These are phyloP conservation scores for Metschnikowia rubicola DNA, from an alignment of 805 yeast genomes.

Conservation along the genomic window DNA sequence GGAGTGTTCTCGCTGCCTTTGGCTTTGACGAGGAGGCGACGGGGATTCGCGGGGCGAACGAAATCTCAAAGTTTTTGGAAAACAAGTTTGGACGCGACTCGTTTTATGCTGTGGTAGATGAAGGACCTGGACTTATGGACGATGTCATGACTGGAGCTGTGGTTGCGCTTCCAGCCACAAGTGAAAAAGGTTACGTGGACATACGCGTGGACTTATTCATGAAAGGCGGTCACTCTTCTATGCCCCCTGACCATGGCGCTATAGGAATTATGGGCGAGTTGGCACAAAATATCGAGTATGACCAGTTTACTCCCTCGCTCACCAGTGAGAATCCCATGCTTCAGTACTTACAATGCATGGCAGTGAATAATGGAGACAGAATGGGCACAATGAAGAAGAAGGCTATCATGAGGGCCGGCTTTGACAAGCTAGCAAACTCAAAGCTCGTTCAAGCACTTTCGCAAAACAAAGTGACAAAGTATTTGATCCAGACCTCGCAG, in stretches of 20 bases:
- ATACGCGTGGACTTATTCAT: conserved; percentile 40
- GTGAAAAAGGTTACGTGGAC: conserved; percentile 18
- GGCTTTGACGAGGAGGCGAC: conserved; percentile 21
- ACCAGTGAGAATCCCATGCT: conserved; percentile 58
- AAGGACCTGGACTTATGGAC: conserved; percentile 16
- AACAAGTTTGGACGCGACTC: conserved; percentile 14
- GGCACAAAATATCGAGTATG: conserved; percentile 51
- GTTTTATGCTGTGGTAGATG: conserved; percentile 18
- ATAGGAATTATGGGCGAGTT: conserved; percentile 71
- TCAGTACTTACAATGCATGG: conserved; percentile 57
- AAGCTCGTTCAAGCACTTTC: conserved; percentile 20
- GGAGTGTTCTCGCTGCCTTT: conserved; percentile 15
- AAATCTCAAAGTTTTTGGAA: conserved; percentile 10
- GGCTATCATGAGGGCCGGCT: conserved; percentile 35
- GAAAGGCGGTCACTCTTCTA: conserved; percentile 77
- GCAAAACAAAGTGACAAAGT: conserved; percentile 22
- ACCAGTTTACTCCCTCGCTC: conserved; percentile 49
- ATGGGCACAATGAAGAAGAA: conserved; percentile 23
- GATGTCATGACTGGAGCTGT: conserved; percentile 10
- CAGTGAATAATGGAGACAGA: conserved; percentile 41
- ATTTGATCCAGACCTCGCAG: conserved; percentile 32
- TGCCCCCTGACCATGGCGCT: conserved; percentile 79
- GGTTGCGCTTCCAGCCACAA: conserved; percentile 16
- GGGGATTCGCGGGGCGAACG: conserved; percentile 13
- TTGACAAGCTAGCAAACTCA: conserved; percentile 32